A percentile compares a stretch with the other conserved stretches of the same genome.
Evolutionary conservation across 164 flowering plant species (phyloP).

Genomic region (Stephania japonica): DNA sequence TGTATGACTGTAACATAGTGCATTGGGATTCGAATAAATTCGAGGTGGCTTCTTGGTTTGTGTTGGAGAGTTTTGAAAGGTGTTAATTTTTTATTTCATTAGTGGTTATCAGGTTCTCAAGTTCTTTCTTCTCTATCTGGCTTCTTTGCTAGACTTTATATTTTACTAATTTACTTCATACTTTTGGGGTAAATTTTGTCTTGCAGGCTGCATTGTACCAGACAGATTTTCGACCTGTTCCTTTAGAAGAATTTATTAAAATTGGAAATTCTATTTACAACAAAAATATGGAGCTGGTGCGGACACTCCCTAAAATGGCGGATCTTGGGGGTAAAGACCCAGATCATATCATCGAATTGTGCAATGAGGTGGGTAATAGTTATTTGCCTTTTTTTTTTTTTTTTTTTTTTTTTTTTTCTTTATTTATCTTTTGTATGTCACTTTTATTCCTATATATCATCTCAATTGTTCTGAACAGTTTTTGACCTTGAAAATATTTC

Average conservation of each 20-base stretch:
- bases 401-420: not conserved
- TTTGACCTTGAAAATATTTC: slow-evolving; percentile 3
- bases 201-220: slow-evolving; percentile 83
- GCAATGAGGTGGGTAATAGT: slow-evolving; percentile 67
- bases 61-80: not conserved
- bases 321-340: slow-evolving; percentile 97
- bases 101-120: not conserved
- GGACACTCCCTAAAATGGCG: slow-evolving; percentile 61
- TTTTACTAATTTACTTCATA: not conserved
- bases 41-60: not conserved
- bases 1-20: too few species aligned
- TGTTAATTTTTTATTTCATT: not conserved
- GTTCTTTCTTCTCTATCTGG: not conserved
- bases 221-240: slow-evolving; percentile 94
- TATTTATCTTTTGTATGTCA: not conserved
- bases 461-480: not conserved
- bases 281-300: slow-evolving; percentile 61
- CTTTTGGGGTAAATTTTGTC: too few species aligned
- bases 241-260: slow-evolving; percentile 85
- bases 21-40: too few species aligned
- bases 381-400: not conserved
- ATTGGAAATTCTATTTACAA: slow-evolving; percentile 71
- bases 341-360: slow-evolving; percentile 82
- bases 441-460: not conserved
- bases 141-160: not conserved